These are phyloP conservation scores for Trametes punicea DNA, from an alignment of 768 basidiomycete species.

Conservation along the genomic window DNA sequence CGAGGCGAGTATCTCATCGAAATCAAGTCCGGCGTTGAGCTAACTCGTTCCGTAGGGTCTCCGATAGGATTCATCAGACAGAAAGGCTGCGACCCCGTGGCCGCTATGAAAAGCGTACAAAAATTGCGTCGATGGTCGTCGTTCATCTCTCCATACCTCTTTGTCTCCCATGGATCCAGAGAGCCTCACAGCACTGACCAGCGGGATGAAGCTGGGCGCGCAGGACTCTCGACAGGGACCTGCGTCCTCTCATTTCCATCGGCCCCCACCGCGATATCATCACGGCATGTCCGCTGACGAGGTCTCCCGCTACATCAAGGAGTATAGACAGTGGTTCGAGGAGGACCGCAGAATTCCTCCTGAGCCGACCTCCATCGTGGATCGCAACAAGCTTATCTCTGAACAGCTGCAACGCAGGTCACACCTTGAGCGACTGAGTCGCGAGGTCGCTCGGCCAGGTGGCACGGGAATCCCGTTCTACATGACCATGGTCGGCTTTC, in stretches of 20 bases:
- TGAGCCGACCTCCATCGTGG: neutral
- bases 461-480: constrained; percentile 6
- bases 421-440: neutral
- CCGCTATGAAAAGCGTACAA: neutral
- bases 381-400: constrained; percentile 4
- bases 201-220: neutral
- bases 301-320: constrained; percentile 4
- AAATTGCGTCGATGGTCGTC: neutral
- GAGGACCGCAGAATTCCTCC: constrained; percentile 16
- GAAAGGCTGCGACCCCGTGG: neutral
- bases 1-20: constrained; percentile 5
- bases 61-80: constrained; percentile 2
- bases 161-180: constrained; percentile 1
- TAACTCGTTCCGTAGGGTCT: neutral
- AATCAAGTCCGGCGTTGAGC: neutral
- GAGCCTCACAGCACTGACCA: neutral
- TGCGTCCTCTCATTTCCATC: neutral
- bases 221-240: neutral
- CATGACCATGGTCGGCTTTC: constrained; percentile 14
- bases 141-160: neutral
- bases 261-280: constrained; percentile 2
- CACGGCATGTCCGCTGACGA: constrained; percentile 8
- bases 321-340: constrained; percentile 16
- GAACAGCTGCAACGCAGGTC: constrained; percentile 5
- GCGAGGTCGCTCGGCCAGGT: neutral